Evolutionary conservation across 306 rosid genomes (phyloP).

Genomic region (Oemleria cerasiformis): DNA sequence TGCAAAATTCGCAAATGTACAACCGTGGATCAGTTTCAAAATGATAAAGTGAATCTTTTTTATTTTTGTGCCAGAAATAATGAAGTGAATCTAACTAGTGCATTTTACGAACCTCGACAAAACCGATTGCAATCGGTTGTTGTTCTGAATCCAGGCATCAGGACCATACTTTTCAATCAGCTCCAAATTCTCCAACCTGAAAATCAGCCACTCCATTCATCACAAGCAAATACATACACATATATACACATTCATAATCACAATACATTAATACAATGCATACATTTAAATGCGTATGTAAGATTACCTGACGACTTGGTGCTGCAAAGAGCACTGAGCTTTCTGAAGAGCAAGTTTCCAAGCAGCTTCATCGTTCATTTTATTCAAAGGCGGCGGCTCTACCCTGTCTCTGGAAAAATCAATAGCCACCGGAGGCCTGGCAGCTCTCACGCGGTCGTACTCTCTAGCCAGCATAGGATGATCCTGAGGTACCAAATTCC

Average conservation of each 20-base stretch:
- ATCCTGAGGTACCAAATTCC: constrained; percentile 37
- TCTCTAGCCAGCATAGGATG: constrained; percentile 89
- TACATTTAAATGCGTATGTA: background rate
- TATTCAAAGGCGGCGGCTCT: constrained; percentile 53
- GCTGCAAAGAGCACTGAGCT: constrained; percentile 70
- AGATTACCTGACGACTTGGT: constrained; percentile 60
- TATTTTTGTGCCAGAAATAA: no score
- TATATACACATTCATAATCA: background rate
- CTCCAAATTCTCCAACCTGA: constrained; percentile 89
- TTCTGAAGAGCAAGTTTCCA: constrained; percentile 78
- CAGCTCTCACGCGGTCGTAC: constrained; percentile 88
- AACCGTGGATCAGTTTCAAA: background rate
- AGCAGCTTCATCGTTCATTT: constrained; percentile 78
- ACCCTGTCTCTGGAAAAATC: constrained; percentile 67
- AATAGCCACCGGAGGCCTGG: constrained; percentile 73
- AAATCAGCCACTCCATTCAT: constrained; percentile 21
- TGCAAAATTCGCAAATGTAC: background rate
- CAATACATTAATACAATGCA: background rate
- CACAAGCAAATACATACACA: background rate
- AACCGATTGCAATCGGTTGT: constrained; percentile 66
- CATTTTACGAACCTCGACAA: constrained; percentile 56
- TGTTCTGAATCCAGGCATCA: constrained; percentile 84
- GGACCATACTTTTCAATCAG: constrained; percentile 77
- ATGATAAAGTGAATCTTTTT: background rate
- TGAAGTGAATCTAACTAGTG: background rate